Evolutionary conservation across 192 early-diverging fungal genomes (phyloP), one percentile per base, ranked within the genome.

Genomic region (Thamnidium elegans): DNA sequence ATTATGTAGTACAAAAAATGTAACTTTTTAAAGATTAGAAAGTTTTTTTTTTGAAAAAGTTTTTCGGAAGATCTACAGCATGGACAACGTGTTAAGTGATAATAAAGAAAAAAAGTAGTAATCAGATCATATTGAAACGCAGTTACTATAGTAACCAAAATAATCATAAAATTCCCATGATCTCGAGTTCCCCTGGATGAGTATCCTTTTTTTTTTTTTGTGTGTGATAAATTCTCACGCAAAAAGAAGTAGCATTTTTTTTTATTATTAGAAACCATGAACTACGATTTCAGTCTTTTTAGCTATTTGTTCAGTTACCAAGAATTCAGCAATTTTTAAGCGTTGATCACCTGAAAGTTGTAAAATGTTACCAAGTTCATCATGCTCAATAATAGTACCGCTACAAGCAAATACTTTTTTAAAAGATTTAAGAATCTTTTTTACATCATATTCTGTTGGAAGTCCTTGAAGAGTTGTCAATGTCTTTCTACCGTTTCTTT

Each of bases 361-460:
- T 71, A 98, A 90, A 63, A 94, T 88, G 63, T 91, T 80, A 30
- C 94, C 96, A 62, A 87, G 73, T 67, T 95, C 91, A 68, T 94
- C 87, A 84, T 98, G 93, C 63, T 92, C 78, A 39, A 95, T 84
- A 61, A 98, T 78, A n/a, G 83, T 92, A 46, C 96, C 96, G 79
- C 92, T 95, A 84, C 96, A 98, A 39, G 92, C 94, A 72, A 95
- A 96, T 34, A 89, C 82, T 82, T 95, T 95, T 83, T 95, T 98
- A 75, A 98, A 94, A 48, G 88, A 90, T 79, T 97, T 98, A 71
- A 97, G 80, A 67, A 98, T 77, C 62, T 84, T 83, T 80, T 96
- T 95, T 69, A 85, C 81, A 75, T 96, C 94, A 65, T 94, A 83
- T 62, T 90, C 88, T 23, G 76, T 78, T 43, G 91, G 86, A 32